Base-by-base conservation (phyloP, 1,284 basidiomycete species). In the Tilletia indica region DNA sequence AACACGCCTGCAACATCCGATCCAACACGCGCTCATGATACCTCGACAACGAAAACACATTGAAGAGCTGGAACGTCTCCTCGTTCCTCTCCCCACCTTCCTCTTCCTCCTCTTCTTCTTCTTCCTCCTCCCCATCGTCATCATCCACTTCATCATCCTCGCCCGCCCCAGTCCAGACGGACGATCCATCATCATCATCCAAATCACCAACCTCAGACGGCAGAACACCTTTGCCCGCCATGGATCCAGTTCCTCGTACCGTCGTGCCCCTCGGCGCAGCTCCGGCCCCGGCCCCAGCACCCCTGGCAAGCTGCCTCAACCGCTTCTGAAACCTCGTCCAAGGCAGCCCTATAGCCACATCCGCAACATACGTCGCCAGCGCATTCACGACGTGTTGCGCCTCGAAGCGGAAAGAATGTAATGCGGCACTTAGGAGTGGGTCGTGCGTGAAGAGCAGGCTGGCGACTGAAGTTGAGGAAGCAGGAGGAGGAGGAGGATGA, bases 11-110 rank as follows among this genome's bases (percentile, higher is more conserved):
- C 11, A 80, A 70, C 77, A 80, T 78, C 1, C 74, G 71, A 31
- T 80, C 78, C 14, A 80, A 71, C 36, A 78, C 70, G 0, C 72
- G 39, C 51, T 80, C 78, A 61, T 80, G 78, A 38, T 76, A 79
- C 2, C 74, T 64, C 11, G 77, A 77, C 8, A 80, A 70, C 8
- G 74, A 77, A 47, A 80, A 80, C 19, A 80, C 76, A 63, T 80
- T 77, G 63, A 78, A 77, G 19, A 80, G 70, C 56, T 78, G 73
- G 2, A 77, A 36, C 1, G 42, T 69, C 68, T 45, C 42, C 42
- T 45, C 25, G 12, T 25, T 69, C 8, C 49, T 25, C 21, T n/a
- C 19, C 14, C 48, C 68, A 34, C 25, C n/a, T 21, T 58, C 38
- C 21, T 61, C 54, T 68, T 21, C 73, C 47, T 12, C 68, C 31